phyloP scores from a whole-genome alignment of 2,329 filamentous ascomycete genomes.

The Venturia nashicola region DNA sequence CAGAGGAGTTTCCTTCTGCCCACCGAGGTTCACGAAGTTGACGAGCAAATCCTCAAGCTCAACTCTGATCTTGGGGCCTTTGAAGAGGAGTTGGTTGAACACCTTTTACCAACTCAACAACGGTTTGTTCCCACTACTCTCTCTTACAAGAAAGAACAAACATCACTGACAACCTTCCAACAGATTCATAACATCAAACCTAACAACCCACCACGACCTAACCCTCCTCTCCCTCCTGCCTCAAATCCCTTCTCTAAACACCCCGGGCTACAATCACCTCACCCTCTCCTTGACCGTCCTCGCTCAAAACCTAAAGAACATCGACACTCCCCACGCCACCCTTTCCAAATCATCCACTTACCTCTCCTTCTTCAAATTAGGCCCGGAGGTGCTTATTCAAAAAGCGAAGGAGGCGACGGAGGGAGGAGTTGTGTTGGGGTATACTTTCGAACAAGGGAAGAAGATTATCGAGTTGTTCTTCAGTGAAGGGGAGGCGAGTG shows the following conservation, averaged over 20 bases:
- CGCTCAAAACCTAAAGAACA: conserved; percentile 92
- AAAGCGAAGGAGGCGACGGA: conserved; percentile 52
- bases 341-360: conserved; percentile 53
- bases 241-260: conserved; percentile 72
- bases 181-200: conserved; percentile 61
- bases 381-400: conserved; percentile 51
- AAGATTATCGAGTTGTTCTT: conserved; percentile 29
- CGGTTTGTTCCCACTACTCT: conserved; percentile 3
- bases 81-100: conserved; percentile 66
- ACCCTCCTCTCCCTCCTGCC: conserved; percentile 63
- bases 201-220: conserved; percentile 66
- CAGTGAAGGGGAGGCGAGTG: conserved; percentile 43
- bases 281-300: conserved; percentile 88
- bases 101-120: conserved; percentile 56
- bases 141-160: not conserved
- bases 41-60: conserved; percentile 67
- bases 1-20: conserved; percentile 40
- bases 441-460: conserved; percentile 27
- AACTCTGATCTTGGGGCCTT: conserved; percentile 78
- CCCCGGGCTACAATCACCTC: conserved; percentile 71
- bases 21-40: conserved; percentile 64
- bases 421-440: conserved; percentile 19
- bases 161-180: conserved; percentile 20
- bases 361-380: conserved; percentile 55
- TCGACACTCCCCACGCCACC: conserved; percentile 54